Evolutionary conservation across 2,329 filamentous ascomycete genomes (phyloP).

Genomic region (Sphaceloma murrayae): DNA sequence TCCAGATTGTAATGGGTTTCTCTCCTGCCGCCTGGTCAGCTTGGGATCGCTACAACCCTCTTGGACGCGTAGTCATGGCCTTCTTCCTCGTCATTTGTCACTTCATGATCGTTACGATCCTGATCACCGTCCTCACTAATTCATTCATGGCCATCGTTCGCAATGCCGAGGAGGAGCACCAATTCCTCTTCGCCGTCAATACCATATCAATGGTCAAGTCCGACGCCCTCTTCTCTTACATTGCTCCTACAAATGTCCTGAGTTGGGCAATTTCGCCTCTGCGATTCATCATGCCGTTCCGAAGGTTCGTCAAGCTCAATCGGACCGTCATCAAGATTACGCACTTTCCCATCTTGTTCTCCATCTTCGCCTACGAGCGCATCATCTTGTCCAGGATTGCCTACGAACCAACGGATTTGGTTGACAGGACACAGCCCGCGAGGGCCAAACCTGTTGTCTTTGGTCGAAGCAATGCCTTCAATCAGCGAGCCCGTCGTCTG

Average conservation of each 20-base stretch:
- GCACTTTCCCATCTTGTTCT: constrained; percentile 77
- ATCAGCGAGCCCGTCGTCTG: constrained; percentile 39
- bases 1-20: constrained; percentile 92
- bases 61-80: constrained; percentile 67
- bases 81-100: constrained; percentile 90
- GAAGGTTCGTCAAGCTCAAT: constrained; percentile 74
- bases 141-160: constrained; percentile 92
- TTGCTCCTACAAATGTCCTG: constrained; percentile 82
- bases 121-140: constrained; percentile 92
- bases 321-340: constrained; percentile 85
- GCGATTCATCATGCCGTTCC: constrained; percentile 69
- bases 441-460: constrained; percentile 27
- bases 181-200: constrained; percentile 90
- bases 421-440: constrained; percentile 51
- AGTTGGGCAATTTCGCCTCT: constrained; percentile 82
- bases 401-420: constrained; percentile 73
- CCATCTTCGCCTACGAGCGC: constrained; percentile 80
- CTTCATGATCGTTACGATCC: constrained; percentile 85
- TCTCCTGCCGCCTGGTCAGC: constrained; percentile 89
- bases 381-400: constrained; percentile 64
- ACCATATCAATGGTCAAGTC: constrained; percentile 98
- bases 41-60: constrained; percentile 70
- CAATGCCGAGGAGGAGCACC: constrained; percentile 86
- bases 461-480: constrained; percentile 25
- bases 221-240: constrained; percentile 89